phyloP scores from a whole-genome alignment of 164 flowering plant species.

The Piper betle region DNA sequence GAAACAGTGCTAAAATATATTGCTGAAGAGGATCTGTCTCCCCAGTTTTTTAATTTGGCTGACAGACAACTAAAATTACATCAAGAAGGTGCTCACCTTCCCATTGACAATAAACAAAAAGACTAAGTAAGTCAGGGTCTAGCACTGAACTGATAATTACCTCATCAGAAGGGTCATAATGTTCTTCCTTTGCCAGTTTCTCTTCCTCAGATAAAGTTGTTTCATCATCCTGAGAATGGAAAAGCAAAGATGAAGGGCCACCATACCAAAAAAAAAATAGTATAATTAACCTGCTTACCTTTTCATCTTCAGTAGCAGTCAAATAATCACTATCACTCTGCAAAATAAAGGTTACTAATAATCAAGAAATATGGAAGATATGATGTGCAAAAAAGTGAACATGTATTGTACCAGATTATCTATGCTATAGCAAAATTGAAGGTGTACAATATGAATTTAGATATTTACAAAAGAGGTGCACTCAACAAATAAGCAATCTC shows the following conservation, averaged over 20 bases:
- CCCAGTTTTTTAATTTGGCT: too few species aligned
- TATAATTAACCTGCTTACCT: constrained; percentile 20
- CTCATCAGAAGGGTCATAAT: constrained; percentile 53
- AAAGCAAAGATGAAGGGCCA: not conserved
- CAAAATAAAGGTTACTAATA: constrained; percentile 1
- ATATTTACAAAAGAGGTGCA: not conserved
- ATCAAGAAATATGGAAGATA: not conserved
- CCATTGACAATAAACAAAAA: not conserved
- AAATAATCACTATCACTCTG: constrained; percentile 88
- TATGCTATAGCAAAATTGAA: too few species aligned
- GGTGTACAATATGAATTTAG: not conserved
- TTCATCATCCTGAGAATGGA: constrained; percentile 77
- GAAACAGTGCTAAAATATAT: too few species aligned
- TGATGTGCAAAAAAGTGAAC: too few species aligned
- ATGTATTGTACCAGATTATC: too few species aligned
- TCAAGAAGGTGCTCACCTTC: not conserved
- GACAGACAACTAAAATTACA: not conserved
- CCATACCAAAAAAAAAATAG: too few species aligned
- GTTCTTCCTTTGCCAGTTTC: constrained; percentile 60
- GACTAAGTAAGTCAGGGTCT: too few species aligned
- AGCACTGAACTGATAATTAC: constrained; percentile 16
- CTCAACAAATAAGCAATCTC: constrained; percentile 1
- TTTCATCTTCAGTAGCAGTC: constrained; percentile 52
- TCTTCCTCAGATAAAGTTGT: constrained; percentile 89
- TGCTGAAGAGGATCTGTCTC: too few species aligned